phyloP scores from a whole-genome alignment of 2,329 filamentous ascomycete species.

The Penicillium palitans region DNA sequence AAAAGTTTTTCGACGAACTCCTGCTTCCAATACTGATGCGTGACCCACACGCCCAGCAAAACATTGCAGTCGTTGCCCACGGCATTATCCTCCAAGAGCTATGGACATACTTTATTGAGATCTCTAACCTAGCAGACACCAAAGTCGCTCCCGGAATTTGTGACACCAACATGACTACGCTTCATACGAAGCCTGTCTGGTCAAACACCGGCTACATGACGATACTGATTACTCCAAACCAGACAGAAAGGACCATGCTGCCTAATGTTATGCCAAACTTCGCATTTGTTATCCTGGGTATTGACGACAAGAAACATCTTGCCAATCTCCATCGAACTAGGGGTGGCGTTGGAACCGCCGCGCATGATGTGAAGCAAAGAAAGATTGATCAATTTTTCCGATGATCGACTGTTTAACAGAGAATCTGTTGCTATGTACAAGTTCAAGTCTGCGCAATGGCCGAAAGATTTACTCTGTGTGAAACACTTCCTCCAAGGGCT shows the following conservation, averaged over 20 bases:
- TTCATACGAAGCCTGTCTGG: conserved; percentile 56
- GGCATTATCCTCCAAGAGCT: conserved; percentile 75
- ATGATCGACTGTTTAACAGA: neutral
- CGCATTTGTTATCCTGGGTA: conserved; percentile 50
- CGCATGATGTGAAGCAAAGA: conserved; percentile 72
- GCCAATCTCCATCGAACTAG: conserved; percentile 72
- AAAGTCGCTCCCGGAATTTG: conserved; percentile 2
- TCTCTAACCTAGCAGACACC: conserved; percentile 53
- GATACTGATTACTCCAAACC: conserved; percentile 35
- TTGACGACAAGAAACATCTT: conserved; percentile 74
- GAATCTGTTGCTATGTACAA: conserved; percentile 9
- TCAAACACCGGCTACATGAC: conserved; percentile 66
- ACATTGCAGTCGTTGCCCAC: conserved; percentile 74
- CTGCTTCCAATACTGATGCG: conserved; percentile 58
- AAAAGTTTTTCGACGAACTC: conserved; percentile 65
- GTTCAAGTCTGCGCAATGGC: neutral
- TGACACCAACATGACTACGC: conserved; percentile 49
- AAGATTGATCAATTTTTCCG: conserved; percentile 74
- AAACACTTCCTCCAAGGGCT: conserved; percentile 38
- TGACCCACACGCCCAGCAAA: conserved; percentile 32
- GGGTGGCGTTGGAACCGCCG: conserved; percentile 77
- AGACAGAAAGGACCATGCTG: neutral
- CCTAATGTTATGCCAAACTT: neutral
- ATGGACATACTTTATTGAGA: conserved; percentile 61
- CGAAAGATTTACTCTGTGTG: conserved; percentile 27